Base-by-base conservation (phyloP, 108 stramenopile species). In the Pseudonitzschia pungens region DNA sequence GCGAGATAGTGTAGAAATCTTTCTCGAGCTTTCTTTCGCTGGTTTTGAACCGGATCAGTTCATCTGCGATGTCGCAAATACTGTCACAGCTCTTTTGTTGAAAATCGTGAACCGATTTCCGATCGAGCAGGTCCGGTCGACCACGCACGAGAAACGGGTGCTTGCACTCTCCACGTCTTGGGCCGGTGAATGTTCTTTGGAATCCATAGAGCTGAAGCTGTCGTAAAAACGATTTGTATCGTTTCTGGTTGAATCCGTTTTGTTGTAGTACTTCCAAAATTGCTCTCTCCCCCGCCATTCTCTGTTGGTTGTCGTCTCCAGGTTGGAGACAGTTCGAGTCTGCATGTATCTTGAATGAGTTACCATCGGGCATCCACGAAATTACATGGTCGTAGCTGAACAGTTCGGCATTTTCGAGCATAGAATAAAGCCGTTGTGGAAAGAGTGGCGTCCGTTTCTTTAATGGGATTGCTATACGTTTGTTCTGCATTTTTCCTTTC, bases 141-240 rank as follows among this genome's bases (percentile, higher is more conserved):
- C 60, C 60, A 2, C 60, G 31, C 12, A 62, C n/a, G 4, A 62
- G 31, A 15, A 62, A 62, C 32, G 26, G 28, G 16, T 86, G 82
- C n/a, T 78, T 58, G 66, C 81, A 86, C 12, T 77, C 71, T 5
- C 86, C 86, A 14, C 36, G 42, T 33, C 78, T 77, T 18, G 69
- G 73, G 26, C 87, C 87, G 14, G 68, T 74, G 26, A 58, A 43
- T 36, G 73, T 68, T 44, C 89, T 74, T 45, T 70, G 44, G 64
- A 89, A 89, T 16, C 75, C 80, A 54, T 87, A 89, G 20, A 86
- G 68, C 48, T 89, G 82, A 29, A 90, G 71, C 54, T 89, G 86
- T 22, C 87, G 63, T 53, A 82, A 75, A 59, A 89, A 89, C 31
- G 72, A 75, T 10, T 81, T 76, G 31, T 75, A 89, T 41, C 76